Evolutionary conservation across 2,329 filamentous ascomycete species (phyloP).

Genomic region (Coniochaeta prunicola): DNA sequence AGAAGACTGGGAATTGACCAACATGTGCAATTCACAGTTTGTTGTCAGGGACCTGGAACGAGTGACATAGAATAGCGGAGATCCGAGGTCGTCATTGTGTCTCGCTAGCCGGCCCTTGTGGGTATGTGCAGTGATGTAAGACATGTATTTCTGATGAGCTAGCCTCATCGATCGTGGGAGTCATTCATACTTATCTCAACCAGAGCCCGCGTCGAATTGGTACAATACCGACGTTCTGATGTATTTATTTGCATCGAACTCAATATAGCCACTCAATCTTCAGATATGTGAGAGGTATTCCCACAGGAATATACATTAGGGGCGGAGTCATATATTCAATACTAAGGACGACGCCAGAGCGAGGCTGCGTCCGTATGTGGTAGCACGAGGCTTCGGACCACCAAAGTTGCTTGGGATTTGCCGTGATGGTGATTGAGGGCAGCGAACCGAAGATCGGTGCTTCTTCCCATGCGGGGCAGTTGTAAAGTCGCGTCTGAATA

Average conservation of each 20-base stretch:
- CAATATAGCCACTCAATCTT: too few species aligned
- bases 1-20: conserved; percentile 60
- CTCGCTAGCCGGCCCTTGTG: background rate
- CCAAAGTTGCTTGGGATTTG: background rate
- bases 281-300: too few species aligned
- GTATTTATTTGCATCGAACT: too few species aligned
- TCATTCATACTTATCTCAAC: background rate
- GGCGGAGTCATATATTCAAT: background rate
- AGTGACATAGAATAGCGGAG: background rate
- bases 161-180: background rate
- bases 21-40: conserved; percentile 57
- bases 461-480: background rate
- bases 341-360: background rate
- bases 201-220: background rate
- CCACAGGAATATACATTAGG: too few species aligned
- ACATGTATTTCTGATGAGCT: background rate
- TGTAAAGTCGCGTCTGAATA: background rate
- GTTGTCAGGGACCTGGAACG: conserved; percentile 37
- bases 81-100: background rate
- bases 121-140: background rate
- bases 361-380: background rate
- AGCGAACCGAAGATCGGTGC: background rate
- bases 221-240: too few species aligned
- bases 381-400: background rate
- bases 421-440: background rate